Evolutionary conservation across 176 grass and related monocot species (phyloP).

Genomic region (Juncus effusus): DNA sequence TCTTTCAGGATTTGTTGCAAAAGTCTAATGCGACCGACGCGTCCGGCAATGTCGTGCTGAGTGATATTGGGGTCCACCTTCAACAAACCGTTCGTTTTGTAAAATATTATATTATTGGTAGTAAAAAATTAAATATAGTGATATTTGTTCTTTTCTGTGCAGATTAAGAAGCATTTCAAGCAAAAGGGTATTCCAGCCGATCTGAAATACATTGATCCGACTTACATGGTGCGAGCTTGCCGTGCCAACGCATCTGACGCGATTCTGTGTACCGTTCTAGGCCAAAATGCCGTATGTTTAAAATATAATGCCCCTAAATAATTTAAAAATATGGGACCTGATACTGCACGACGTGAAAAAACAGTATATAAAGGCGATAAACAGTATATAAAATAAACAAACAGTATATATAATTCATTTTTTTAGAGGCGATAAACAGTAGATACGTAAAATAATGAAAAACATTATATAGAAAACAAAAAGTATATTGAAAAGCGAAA

Average conservation of each 20-base stretch:
- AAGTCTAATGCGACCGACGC: conserved; percentile 86
- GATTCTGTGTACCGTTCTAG: conserved; percentile 92
- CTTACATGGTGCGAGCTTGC: conserved; percentile 93
- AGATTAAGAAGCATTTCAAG: conserved; percentile 99
- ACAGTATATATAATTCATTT: too few relatives aligned
- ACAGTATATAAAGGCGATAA: too few relatives aligned
- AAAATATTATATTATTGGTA: conserved; percentile 1
- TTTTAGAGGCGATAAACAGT: too few relatives aligned
- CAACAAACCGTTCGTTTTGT: conserved; percentile 63
- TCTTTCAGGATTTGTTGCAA: conserved; percentile 75
- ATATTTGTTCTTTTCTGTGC: conserved; percentile 12
- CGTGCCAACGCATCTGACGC: conserved; percentile 97
- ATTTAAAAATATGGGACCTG: too few relatives aligned
- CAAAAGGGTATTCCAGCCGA: conserved; percentile 66
- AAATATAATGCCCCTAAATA: background rate
- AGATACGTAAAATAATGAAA: too few relatives aligned
- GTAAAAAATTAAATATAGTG: background rate
- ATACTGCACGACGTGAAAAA: too few relatives aligned
- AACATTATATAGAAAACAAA: too few relatives aligned
- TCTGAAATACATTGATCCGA: conserved; percentile 93
- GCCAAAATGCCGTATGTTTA: conserved; percentile 86
- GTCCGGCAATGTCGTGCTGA: conserved; percentile 81
- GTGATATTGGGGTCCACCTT: conserved; percentile 92
- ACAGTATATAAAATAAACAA: too few relatives aligned
- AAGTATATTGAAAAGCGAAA: too few relatives aligned